phyloP scores from a whole-genome alignment of 2,329 filamentous ascomycete species.

The Sarocladium strictum region DNA sequence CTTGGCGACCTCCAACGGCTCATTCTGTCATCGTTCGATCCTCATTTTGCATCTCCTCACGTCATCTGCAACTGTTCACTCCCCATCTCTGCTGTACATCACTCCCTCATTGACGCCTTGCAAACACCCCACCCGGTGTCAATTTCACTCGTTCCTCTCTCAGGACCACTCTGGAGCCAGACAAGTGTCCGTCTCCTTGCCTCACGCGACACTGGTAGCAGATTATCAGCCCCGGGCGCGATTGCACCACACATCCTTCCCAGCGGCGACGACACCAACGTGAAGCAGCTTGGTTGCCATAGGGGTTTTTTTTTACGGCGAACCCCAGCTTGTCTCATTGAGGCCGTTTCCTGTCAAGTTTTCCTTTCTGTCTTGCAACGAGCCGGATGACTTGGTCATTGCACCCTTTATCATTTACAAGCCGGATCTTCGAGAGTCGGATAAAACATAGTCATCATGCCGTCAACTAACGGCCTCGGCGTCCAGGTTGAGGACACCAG shows the following conservation, averaged over 20 bases:
- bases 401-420: background rate
- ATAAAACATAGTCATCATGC: slow-evolving; percentile 24
- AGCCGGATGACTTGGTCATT: slow-evolving; percentile 3
- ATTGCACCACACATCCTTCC: background rate
- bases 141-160: background rate
- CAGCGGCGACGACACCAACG: too few species aligned
- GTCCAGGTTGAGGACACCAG: slow-evolving; percentile 91
- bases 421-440: background rate
- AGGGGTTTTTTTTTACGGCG: too few species aligned
- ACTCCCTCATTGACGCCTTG: background rate
- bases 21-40: background rate
- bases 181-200: background rate
- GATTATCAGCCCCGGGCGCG: background rate
- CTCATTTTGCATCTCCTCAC: slow-evolving; percentile 3
- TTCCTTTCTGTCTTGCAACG: background rate
- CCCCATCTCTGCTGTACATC: background rate
- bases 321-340: background rate
- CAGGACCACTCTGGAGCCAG: background rate
- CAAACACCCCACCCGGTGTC: background rate
- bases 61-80: background rate
- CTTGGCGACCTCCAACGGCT: background rate
- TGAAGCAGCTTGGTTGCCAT: too few species aligned
- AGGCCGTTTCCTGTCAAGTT: background rate
- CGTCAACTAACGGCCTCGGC: slow-evolving; percentile 58
- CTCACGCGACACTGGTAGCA: slow-evolving; percentile 1